A percentile compares a stretch with the other conserved stretches of the same genome.
Evolutionary conservation across 208 protist species (phyloP).

Genomic region (Herpetomonas tarakana): DNA sequence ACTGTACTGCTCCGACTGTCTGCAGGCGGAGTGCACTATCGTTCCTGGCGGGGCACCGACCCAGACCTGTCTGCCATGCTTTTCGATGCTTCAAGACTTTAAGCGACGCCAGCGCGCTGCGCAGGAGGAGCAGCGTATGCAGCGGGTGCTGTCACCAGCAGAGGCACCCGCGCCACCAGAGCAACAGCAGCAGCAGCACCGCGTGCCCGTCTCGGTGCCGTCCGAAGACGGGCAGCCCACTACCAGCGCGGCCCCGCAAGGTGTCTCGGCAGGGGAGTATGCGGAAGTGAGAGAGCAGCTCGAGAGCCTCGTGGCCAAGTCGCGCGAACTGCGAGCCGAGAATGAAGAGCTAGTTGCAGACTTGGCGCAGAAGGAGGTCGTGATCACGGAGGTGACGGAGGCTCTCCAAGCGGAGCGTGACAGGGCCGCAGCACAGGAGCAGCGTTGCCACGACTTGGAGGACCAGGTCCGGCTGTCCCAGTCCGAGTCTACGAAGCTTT

Average conservation of each 20-base stretch:
- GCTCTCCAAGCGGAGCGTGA: slow-evolving; percentile 1
- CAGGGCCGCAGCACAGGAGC: background rate
- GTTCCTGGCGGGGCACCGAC: slow-evolving; percentile 14
- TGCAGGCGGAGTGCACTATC: slow-evolving; percentile 40
- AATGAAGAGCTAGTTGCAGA: slow-evolving; percentile 21
- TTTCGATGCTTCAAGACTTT: slow-evolving; percentile 46
- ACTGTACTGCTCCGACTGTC: slow-evolving; percentile 61
- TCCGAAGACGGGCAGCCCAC: too few species aligned
- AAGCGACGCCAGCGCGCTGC: slow-evolving; percentile 4
- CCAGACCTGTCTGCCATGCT: slow-evolving; percentile 60
- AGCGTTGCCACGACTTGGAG: background rate
- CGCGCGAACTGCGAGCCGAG: slow-evolving; percentile 31
- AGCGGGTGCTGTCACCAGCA: too few species aligned
- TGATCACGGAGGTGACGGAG: slow-evolving; percentile 12
- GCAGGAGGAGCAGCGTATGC: slow-evolving; percentile 1
- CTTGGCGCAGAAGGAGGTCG: slow-evolving; percentile 14
- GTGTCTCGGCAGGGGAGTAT: slow-evolving; percentile 2
- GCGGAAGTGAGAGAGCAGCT: slow-evolving; percentile 18
- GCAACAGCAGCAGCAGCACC: slow-evolving; percentile 9
- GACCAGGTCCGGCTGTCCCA: background rate
- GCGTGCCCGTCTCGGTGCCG: background rate
- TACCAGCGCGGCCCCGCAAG: background rate
- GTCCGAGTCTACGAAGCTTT: slow-evolving; percentile 4
- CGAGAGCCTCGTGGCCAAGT: slow-evolving; percentile 10
- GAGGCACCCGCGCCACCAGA: too few species aligned